These are phyloP conservation scores for Ganoderma lucidum DNA, from an alignment of 1,284 basidiomycete species.

Conservation along the genomic window DNA sequence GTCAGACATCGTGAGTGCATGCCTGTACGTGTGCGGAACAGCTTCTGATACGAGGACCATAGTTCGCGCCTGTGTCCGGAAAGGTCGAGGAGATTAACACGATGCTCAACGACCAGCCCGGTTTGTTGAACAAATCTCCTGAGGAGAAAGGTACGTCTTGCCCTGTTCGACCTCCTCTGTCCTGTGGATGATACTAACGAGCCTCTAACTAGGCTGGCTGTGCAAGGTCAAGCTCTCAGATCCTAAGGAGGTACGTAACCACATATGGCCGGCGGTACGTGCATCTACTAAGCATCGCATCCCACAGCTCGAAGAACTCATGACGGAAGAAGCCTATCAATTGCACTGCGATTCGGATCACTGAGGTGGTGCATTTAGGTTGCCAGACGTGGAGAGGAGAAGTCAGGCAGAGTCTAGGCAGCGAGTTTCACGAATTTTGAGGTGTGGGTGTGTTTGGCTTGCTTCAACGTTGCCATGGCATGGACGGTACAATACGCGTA, in stretches of 20 bases:
- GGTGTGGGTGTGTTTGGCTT: slow-evolving; percentile 17
- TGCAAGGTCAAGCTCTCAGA: slow-evolving; percentile 91
- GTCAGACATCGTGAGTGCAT: slow-evolving; percentile 81
- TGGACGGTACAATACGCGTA: slow-evolving; percentile 3
- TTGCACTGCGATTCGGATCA: slow-evolving; percentile 63
- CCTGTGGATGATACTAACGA: background rate
- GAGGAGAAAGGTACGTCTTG: slow-evolving; percentile 77
- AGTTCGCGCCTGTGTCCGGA: slow-evolving; percentile 96
- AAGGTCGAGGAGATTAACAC: slow-evolving; percentile 85
- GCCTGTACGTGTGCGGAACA: slow-evolving; percentile 14
- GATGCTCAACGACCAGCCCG: slow-evolving; percentile 73
- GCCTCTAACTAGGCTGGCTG: slow-evolving; percentile 80
- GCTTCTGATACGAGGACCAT: slow-evolving; percentile 14
- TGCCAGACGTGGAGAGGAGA: background rate
- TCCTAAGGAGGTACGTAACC: slow-evolving; percentile 67
- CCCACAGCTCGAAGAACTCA: slow-evolving; percentile 72
- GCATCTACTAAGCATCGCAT: background rate
- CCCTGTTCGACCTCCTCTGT: slow-evolving; percentile 12
- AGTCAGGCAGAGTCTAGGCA: background rate
- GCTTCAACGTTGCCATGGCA: slow-evolving; percentile 44
- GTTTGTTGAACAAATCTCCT: slow-evolving; percentile 90
- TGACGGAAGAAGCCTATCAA: slow-evolving; percentile 85
- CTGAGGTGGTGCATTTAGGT: slow-evolving; percentile 4
- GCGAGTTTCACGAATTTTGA: background rate
- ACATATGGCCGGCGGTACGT: background rate